phyloP scores from a whole-genome alignment of 495 filamentous ascomycete species.

The Neurospora sp. region DNA sequence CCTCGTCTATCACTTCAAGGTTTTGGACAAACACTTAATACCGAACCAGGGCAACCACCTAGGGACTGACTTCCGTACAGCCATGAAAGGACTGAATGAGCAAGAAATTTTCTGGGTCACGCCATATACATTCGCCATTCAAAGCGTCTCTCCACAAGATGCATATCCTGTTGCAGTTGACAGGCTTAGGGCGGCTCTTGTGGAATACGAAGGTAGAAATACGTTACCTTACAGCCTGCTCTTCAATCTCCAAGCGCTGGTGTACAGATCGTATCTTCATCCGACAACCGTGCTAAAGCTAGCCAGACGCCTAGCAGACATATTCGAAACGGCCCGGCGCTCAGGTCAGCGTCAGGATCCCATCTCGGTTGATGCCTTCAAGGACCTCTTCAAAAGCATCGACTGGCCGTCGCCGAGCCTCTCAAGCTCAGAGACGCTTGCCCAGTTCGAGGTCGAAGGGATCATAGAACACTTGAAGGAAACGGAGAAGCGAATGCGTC shows the following conservation, averaged over 20 bases:
- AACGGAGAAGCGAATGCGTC: constrained; percentile 26
- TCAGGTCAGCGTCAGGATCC: constrained; percentile 5
- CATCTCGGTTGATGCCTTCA: constrained; percentile 35
- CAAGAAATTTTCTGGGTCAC: constrained; percentile 18
- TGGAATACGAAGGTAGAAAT: neutral
- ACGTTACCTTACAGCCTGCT: constrained; percentile 25
- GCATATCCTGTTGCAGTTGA: constrained; percentile 9
- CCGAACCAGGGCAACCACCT: no score
- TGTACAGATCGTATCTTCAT: constrained; percentile 41
- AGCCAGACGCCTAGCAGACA: constrained; percentile 11
- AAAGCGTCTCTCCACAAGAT: neutral
- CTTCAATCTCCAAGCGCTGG: constrained; percentile 44
- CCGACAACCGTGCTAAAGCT: constrained; percentile 32
- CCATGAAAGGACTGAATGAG: constrained; percentile 11
- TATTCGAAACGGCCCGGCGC: constrained; percentile 3
- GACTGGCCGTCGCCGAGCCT: constrained; percentile 34
- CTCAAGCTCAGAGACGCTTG: constrained; percentile 25
- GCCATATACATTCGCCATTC: constrained; percentile 10
- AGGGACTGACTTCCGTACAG: constrained; percentile 4
- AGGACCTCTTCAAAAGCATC: constrained; percentile 37
- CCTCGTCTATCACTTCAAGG: constrained; percentile 11
- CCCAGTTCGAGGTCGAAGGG: constrained; percentile 27
- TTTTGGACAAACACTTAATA: neutral
- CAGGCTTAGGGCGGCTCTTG: constrained; percentile 11
- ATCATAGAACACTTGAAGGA: constrained; percentile 35